These are phyloP conservation scores for Sanghuangporus baumii DNA, from an alignment of 1,284 basidiomycete species.

Conservation along the genomic window DNA sequence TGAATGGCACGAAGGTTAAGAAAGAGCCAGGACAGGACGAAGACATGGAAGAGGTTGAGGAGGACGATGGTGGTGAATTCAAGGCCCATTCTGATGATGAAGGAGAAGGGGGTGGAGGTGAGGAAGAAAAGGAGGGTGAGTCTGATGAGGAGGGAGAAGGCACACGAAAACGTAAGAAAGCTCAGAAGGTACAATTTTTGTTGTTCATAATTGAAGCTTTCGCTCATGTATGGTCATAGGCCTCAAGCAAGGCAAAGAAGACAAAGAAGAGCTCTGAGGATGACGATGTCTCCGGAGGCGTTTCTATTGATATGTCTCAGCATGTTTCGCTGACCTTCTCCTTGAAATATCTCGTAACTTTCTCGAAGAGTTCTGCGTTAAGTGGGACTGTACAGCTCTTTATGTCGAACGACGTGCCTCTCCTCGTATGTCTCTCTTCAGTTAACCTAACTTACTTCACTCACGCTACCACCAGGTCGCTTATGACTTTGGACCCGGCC, in stretches of 20 bases:
- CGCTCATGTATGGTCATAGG: not conserved
- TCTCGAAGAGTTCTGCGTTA: conserved; percentile 86
- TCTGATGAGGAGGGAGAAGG: conserved; percentile 28
- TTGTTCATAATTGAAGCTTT: not conserved
- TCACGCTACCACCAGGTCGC: conserved; percentile 50
- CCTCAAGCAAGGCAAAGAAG: conserved; percentile 35
- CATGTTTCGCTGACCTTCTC: conserved; percentile 94
- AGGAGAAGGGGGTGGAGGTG: conserved; percentile 31
- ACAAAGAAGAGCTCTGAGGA: conserved; percentile 33
- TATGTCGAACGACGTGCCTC: conserved; percentile 89
- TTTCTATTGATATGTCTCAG: conserved; percentile 84
- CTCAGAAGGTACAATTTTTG: conserved; percentile 41
- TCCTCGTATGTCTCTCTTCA: conserved; percentile 57
- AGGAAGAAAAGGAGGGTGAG: conserved; percentile 32
- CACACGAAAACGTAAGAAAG: conserved; percentile 57
- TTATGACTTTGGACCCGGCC: conserved; percentile 80
- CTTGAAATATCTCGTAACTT: conserved; percentile 96
- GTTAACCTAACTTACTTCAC: not conserved
- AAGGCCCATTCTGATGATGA: conserved; percentile 27
- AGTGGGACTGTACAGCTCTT: conserved; percentile 72
- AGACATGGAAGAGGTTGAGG: conserved; percentile 34
- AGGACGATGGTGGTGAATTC: conserved; percentile 37
- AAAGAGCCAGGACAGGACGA: conserved; percentile 42
- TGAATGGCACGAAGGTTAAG: conserved; percentile 36
- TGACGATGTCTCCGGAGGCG: conserved; percentile 45